These are phyloP conservation scores for Chrysanthemum lavandulifolium DNA, from an alignment of 129 eudicot species.

Conservation along the genomic window DNA sequence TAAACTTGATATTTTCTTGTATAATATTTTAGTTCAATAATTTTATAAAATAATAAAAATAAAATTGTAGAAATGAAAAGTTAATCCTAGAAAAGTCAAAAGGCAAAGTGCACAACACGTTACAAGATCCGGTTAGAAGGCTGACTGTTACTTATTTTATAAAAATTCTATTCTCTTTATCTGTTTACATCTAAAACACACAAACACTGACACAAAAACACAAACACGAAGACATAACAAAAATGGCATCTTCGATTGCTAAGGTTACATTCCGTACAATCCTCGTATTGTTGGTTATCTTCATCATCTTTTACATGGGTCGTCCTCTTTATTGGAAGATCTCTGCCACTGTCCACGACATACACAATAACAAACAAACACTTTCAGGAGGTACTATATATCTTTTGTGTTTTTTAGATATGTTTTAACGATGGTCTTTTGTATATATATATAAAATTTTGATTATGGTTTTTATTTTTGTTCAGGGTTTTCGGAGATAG, in stretches of 20 bases:
- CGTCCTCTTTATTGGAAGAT: slow-evolving; percentile 76
- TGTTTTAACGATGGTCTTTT: neutral
- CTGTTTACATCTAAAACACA: neutral
- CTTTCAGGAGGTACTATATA: slow-evolving; percentile 43
- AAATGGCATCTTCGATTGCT: slow-evolving; percentile 54
- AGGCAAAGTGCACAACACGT: no score
- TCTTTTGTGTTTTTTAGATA: no score
- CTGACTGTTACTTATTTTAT: no score
- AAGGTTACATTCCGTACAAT: slow-evolving; percentile 45
- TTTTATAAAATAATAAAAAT: no score
- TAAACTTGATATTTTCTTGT: no score
- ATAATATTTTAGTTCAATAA: fast-evolving
- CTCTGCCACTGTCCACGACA: slow-evolving; percentile 64
- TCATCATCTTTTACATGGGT: slow-evolving; percentile 43
- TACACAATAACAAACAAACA: slow-evolving; percentile 53
- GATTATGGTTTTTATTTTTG: neutral
- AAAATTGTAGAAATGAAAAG: no score
- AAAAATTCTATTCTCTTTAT: no score
- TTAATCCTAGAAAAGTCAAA: no score
- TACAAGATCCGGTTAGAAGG: no score
- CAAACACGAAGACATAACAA: neutral
- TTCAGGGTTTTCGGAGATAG: slow-evolving; percentile 47
- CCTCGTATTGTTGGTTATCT: slow-evolving; percentile 23
- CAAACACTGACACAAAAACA: neutral
- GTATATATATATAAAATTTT: neutral